Conservation (phyloP, 1,284 basidiomycete genomes). For the Phellinidium pouzarii region DNA sequence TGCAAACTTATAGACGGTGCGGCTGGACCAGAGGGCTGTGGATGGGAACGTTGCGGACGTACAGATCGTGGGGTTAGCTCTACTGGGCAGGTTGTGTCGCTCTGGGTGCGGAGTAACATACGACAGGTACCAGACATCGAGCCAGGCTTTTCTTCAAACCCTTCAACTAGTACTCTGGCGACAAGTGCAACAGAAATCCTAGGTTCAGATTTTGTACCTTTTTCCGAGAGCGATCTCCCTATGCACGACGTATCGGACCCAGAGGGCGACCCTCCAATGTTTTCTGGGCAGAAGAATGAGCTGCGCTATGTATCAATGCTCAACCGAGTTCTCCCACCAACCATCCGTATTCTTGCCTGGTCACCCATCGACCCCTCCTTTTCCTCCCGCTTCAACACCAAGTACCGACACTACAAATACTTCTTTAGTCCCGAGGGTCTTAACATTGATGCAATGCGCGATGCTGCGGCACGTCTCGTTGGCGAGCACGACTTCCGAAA, state of each 20-base stretch:
- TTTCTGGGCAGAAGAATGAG: slow-evolving; percentile 38
- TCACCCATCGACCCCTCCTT: slow-evolving; percentile 80
- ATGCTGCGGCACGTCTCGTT: slow-evolving; percentile 65
- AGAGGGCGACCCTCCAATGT: slow-evolving; percentile 17
- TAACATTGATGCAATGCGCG: slow-evolving; percentile 71
- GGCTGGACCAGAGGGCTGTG: slow-evolving; percentile 77
- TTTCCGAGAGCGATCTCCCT: slow-evolving; percentile 14
- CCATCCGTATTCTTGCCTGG: slow-evolving; percentile 93
- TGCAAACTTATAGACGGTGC: slow-evolving; percentile 69
- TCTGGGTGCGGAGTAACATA: slow-evolving; percentile 78
- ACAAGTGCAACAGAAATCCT: background rate
- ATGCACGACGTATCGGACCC: slow-evolving; percentile 22
- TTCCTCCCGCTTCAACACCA: slow-evolving; percentile 86
- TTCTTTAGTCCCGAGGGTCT: slow-evolving; percentile 73
- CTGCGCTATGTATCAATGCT: slow-evolving; percentile 77
- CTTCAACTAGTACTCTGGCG: background rate
- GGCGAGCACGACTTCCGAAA: slow-evolving; percentile 97
- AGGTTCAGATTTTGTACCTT: background rate
- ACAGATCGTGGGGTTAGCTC: slow-evolving; percentile 95
- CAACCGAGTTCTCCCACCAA: slow-evolving; percentile 85
- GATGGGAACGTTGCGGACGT: slow-evolving; percentile 87
- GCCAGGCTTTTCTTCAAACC: slow-evolving; percentile 4
- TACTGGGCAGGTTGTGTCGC: slow-evolving; percentile 88
- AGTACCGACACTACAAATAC: slow-evolving; percentile 94
- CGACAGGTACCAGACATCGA: slow-evolving; percentile 20